phyloP scores from a whole-genome alignment of 129 eudicot genomes.

The Solidago caesia region DNA sequence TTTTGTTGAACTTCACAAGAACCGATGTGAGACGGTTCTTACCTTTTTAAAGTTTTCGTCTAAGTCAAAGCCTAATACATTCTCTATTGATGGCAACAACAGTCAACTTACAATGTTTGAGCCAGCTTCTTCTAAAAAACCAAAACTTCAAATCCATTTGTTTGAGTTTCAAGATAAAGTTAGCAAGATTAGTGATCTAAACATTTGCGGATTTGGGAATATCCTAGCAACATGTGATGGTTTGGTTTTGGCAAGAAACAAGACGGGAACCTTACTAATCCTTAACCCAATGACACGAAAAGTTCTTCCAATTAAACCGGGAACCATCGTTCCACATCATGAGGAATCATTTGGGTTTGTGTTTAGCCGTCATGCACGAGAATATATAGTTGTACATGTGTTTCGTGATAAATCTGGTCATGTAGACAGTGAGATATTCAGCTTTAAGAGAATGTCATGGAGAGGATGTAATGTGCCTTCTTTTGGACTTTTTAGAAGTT shows the following conservation, averaged over 20 bases:
- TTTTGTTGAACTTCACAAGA: constrained; percentile 34
- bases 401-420: constrained; percentile 30
- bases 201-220: constrained; percentile 32
- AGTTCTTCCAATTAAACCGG: constrained; percentile 31
- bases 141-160: constrained; percentile 21
- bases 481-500: constrained; percentile 34
- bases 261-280: constrained; percentile 21
- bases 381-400: constrained; percentile 35
- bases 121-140: constrained; percentile 9
- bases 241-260: constrained; percentile 33
- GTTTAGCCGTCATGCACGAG: constrained; percentile 19
- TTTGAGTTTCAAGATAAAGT: constrained; percentile 28
- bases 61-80: constrained; percentile 22
- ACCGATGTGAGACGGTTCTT: constrained; percentile 29
- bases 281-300: constrained; percentile 44
- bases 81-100: constrained; percentile 22
- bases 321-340: constrained; percentile 27
- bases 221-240: constrained; percentile 40
- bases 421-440: constrained; percentile 35
- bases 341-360: constrained; percentile 44
- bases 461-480: constrained; percentile 28
- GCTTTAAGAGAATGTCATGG: constrained; percentile 34
- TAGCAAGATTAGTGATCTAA: constrained; percentile 17
- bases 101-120: constrained; percentile 24
- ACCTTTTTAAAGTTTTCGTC: constrained; percentile 28